Base-by-base conservation (phyloP, 1,284 basidiomycete species). In the Rhodotorula sp. region DNA sequence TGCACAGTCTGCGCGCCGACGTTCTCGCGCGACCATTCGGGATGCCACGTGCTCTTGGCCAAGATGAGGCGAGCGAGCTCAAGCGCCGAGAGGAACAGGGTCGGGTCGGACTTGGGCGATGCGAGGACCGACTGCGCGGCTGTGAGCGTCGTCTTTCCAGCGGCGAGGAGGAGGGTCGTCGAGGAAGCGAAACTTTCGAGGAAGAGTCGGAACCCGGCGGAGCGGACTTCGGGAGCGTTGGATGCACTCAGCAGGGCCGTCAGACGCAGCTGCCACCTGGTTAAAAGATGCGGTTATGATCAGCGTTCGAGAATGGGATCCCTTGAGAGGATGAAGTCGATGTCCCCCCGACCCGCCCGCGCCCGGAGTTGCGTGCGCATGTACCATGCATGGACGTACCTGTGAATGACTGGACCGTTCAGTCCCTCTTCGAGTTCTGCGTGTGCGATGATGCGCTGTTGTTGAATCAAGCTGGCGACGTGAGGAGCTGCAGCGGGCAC, bases 1-100 rank as follows among this genome's bases (percentile, higher is more conserved):
- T 76, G 74, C 2, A 71, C 74, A 15, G 64, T 48, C 52, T 68
- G 72, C 7, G 74, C 72, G 5, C 74, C 74, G 43, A 73, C 72
- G 10, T 69, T 70, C 34, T 76, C 74, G 58, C 74, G 63, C n/a
- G 74, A 72, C 74, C 74, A 76, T 51, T 76, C 74, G 1, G 74
- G 69, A 58, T 76, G 72, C 56, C 52, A 69, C 10, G 67, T 69
- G 58, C 67, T 69, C 63, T 68, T 64, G 12, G 69, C 74, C 34
- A 76, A 58, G 47, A 76, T 54, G 39, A 70, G 58, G 46, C 61
- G 59, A 8, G 68, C 62, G 26, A 63, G 29, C 29, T 71, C 72
- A 34, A 71, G 62, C 15, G 72, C 69, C 49, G 69, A 59, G 52
- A 67, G 31, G 60, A 71, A 69, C 10, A 76, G 58, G 15, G 31